phyloP scores from a whole-genome alignment of 2,329 filamentous ascomycete genomes.

The Colletotrichum sp. region DNA sequence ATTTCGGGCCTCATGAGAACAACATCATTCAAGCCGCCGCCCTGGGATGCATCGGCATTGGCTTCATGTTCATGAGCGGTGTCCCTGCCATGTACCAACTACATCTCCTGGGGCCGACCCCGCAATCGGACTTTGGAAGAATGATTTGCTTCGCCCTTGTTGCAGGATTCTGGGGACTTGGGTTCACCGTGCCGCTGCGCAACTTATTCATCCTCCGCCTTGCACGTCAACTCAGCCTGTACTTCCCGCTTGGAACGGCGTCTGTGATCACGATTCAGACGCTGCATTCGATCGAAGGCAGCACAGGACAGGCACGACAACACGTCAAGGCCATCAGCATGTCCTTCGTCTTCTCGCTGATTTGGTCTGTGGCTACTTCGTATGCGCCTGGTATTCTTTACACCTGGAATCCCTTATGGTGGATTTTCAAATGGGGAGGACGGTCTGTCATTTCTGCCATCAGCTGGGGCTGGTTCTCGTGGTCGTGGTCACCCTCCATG shows the following conservation, averaged over 20 bases:
- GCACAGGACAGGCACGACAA: neutral
- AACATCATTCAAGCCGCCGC: neutral
- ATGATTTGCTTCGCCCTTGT: neutral
- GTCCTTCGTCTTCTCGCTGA: neutral
- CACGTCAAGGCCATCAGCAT: neutral
- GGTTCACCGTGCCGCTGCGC: neutral
- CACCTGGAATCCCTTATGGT: neutral
- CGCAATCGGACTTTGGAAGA: neutral
- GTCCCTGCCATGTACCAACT: conserved; percentile 21
- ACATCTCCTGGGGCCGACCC: neutral
- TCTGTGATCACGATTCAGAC: neutral
- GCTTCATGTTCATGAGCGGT: conserved; percentile 13
- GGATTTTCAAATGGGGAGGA: neutral
- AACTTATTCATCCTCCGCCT: neutral
- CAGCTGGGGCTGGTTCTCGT: neutral
- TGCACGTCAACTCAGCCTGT: neutral
- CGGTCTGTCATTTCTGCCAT: neutral
- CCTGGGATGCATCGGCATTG: neutral
- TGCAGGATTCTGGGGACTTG: neutral
- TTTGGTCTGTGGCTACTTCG: neutral
- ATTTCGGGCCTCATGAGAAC: neutral
- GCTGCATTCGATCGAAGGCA: neutral
- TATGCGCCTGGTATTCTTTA: neutral
- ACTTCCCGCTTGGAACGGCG: neutral
- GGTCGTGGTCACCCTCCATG: neutral